phyloP scores from a whole-genome alignment of 1,284 basidiomycete species.

The Cutaneotrichosporon spelunceum region DNA sequence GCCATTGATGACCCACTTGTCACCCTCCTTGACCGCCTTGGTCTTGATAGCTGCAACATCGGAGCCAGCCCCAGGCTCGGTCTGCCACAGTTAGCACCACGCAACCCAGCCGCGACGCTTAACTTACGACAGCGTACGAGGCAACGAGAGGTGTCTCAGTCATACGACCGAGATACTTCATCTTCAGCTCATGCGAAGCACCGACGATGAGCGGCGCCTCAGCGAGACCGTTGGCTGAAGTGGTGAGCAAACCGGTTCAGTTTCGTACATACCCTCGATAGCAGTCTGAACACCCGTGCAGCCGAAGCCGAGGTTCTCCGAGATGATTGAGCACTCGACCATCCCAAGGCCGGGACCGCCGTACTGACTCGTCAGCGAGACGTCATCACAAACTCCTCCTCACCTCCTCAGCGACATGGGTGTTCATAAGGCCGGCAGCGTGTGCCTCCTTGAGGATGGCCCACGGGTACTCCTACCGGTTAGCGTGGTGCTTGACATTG shows the following conservation, averaged over 20 bases:
- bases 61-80: conserved; percentile 57
- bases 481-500: neutral
- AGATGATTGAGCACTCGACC: conserved; percentile 55
- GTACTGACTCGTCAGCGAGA: conserved; percentile 44
- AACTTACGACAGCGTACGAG: conserved; percentile 54
- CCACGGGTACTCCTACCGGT: conserved; percentile 55
- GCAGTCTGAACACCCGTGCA: conserved; percentile 58
- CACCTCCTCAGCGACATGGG: conserved; percentile 54
- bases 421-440: conserved; percentile 53
- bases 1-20: conserved; percentile 56
- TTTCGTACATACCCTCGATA: conserved; percentile 43
- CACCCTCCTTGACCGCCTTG: conserved; percentile 55
- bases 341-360: conserved; percentile 56
- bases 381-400: conserved; percentile 13
- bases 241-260: neutral
- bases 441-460: conserved; percentile 58
- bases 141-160: conserved; percentile 58
- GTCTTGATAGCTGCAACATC: conserved; percentile 57
- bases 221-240: conserved; percentile 54
- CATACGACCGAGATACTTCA: conserved; percentile 59
- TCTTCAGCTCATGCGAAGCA: conserved; percentile 55
- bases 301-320: conserved; percentile 55
- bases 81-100: conserved; percentile 30
- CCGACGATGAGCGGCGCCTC: conserved; percentile 57
- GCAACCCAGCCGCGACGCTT: too few species aligned